Base-by-base conservation (phyloP, 768 basidiomycete species). In the Phlegmacium glaucopus region DNA sequence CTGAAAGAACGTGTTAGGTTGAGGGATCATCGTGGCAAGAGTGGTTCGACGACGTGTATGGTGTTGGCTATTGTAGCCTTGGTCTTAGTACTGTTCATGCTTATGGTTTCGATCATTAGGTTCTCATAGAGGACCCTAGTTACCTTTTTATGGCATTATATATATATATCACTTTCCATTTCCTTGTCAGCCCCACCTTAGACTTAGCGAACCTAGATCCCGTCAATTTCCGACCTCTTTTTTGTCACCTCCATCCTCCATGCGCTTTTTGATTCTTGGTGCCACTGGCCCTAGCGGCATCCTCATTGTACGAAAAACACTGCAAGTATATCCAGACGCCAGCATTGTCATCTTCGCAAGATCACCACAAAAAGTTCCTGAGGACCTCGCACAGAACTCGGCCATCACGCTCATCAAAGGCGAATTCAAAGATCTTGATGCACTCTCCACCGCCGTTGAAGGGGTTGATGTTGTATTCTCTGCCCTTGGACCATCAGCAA, bases 31-130 rank as follows among this genome's bases (percentile, higher is more conserved):
- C 67, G 77, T 4, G 78, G 76, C 17, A 87, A 80, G 71, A 82
- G 81, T 36, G 68, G 81, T 22, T 71, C 78, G 12, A 90, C 87
- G 53, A 92, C 88, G 1, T 91, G 90, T 62, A 58, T 90, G 60
- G 76, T 80, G 8, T 50, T 90, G 2, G 73, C 76, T 22, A 75
- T 85, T 41, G 65, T 95, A 7, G 9, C 87, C 3, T 73, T 79
- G 4, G 94, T 92, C 2, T 54, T 81, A 9, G 59, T 87, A 13
- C 68, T 88, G 6, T 96, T 88, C 53, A 57, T 86, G 42, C 27
- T 85, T 12, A 88, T 85, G 79, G 79, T 91, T 49, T 71, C 82
- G 40, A 51, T 91, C 32, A 90, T 93, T 51, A 77, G 87, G 43
- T 63, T 90, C 38, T 60, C 54, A 18, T 58, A 44, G 48, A 41